Evolutionary conservation across 2,329 filamentous ascomycete species (phyloP).

Genomic region (Lanzia echinophila): DNA sequence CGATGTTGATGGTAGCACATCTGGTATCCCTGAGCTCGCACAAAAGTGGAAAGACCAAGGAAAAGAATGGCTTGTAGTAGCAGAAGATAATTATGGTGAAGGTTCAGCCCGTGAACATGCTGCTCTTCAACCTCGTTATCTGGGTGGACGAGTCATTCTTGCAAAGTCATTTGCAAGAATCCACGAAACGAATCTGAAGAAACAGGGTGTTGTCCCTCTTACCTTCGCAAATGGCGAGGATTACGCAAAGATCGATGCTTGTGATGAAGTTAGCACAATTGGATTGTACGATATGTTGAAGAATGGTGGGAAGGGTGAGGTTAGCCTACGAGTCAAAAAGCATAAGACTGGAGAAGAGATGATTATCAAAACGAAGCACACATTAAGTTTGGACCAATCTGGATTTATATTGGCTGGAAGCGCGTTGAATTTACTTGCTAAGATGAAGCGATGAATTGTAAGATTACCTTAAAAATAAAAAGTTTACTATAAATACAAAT

Average conservation of each 20-base stretch:
- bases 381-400: constrained; percentile 83
- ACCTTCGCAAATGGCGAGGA: constrained; percentile 85
- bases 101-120: constrained; percentile 86
- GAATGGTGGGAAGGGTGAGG: constrained; percentile 70
- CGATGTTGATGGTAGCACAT: constrained; percentile 68
- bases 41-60: constrained; percentile 71
- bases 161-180: constrained; percentile 86
- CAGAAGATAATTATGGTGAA: constrained; percentile 96
- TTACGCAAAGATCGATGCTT: constrained; percentile 76
- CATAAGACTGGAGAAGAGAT: constrained; percentile 55
- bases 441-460: constrained; percentile 32
- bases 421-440: constrained; percentile 82
- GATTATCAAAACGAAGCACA: constrained; percentile 74
- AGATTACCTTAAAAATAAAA: neutral
- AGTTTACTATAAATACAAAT: neutral
- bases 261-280: constrained; percentile 75
- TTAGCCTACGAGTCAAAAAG: constrained; percentile 61
- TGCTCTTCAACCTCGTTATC: constrained; percentile 82
- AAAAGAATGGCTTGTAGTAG: constrained; percentile 85
- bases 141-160: constrained; percentile 77
- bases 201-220: constrained; percentile 92
- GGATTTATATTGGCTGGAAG: constrained; percentile 89
- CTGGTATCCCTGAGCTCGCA: constrained; percentile 82
- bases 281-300: constrained; percentile 77
- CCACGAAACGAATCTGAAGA: constrained; percentile 94